These are phyloP conservation scores for Alternaria sp. DNA, from an alignment of 2,329 filamentous ascomycete genomes.

Conservation along the genomic window DNA sequence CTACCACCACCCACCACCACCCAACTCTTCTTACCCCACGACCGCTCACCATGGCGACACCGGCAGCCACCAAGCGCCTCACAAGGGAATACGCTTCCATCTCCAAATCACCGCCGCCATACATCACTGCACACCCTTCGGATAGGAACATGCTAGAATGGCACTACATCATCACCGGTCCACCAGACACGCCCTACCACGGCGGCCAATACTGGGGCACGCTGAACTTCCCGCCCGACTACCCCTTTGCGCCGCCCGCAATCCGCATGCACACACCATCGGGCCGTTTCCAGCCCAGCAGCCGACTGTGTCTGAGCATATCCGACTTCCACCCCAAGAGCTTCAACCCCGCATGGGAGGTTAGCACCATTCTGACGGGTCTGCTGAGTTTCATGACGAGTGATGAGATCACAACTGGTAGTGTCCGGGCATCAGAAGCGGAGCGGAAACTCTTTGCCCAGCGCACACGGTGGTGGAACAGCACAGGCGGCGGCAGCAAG, in stretches of 20 bases:
- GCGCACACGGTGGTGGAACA: conserved; percentile 94
- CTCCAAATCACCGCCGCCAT: conserved; percentile 81
- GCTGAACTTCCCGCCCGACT: conserved; percentile 92
- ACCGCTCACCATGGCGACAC: conserved; percentile 49
- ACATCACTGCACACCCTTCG: conserved; percentile 87
- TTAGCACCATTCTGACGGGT: conserved; percentile 93
- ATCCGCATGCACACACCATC: conserved; percentile 99
- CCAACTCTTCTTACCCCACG: conserved; percentile 5
- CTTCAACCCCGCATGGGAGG: conserved; percentile 98
- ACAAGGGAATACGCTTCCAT: conserved; percentile 72
- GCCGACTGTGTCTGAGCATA: conserved; percentile 91
- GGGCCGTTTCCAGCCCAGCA: conserved; percentile 92
- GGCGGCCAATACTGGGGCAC: conserved; percentile 98
- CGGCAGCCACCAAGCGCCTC: conserved; percentile 57
- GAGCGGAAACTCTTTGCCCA: conserved; percentile 82
- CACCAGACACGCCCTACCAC: conserved; percentile 91
- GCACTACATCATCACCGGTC: conserved; percentile 96
- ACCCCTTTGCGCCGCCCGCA: conserved; percentile 94
- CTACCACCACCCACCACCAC: conserved; percentile 4
- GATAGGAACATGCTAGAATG: conserved; percentile 93
- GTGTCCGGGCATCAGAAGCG: conserved; percentile 75
- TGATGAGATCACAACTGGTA: conserved; percentile 98
- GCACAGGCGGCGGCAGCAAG: conserved; percentile 83
- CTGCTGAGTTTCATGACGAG: conserved; percentile 97
- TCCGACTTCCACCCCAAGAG: conserved; percentile 97